Conservation (phyloP, 2,329 filamentous ascomycete species). For the Trichoderma afroharzianum region DNA sequence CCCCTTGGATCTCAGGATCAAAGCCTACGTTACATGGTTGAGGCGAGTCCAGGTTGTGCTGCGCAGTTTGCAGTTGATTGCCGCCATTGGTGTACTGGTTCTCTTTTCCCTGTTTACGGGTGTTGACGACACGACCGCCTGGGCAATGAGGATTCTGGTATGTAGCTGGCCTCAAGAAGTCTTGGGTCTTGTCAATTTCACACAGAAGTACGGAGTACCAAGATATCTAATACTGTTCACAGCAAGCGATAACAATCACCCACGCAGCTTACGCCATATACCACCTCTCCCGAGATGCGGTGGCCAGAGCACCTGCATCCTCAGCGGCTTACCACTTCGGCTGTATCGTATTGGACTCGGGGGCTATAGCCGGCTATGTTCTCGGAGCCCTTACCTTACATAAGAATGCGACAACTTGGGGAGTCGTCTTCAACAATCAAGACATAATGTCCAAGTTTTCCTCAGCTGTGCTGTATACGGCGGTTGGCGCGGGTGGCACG, state of each 20-base stretch:
- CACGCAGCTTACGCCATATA: slow-evolving; percentile 76
- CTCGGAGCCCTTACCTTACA: slow-evolving; percentile 49
- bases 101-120: slow-evolving; percentile 74
- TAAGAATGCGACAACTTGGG: slow-evolving; percentile 54
- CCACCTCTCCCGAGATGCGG: slow-evolving; percentile 69
- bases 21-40: slow-evolving; percentile 65
- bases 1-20: slow-evolving; percentile 67
- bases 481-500: slow-evolving; percentile 60
- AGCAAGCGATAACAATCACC: slow-evolving; percentile 73
- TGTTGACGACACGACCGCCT: slow-evolving; percentile 61
- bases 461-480: slow-evolving; percentile 63
- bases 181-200: background rate
- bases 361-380: slow-evolving; percentile 52
- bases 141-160: slow-evolving; percentile 76
- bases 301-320: slow-evolving; percentile 69
- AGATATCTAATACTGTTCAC: slow-evolving; percentile 16
- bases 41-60: slow-evolving; percentile 67
- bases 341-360: slow-evolving; percentile 66
- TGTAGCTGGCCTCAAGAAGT: background rate
- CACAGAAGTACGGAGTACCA: background rate
- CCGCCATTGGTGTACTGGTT: slow-evolving; percentile 66
- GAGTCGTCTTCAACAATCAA: slow-evolving; percentile 60
- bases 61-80: slow-evolving; percentile 63
- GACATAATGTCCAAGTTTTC: slow-evolving; percentile 58
- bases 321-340: slow-evolving; percentile 90